Evolutionary conservation across 106 monocot genomes (phyloP).

Genomic region (Allium cepa): DNA sequence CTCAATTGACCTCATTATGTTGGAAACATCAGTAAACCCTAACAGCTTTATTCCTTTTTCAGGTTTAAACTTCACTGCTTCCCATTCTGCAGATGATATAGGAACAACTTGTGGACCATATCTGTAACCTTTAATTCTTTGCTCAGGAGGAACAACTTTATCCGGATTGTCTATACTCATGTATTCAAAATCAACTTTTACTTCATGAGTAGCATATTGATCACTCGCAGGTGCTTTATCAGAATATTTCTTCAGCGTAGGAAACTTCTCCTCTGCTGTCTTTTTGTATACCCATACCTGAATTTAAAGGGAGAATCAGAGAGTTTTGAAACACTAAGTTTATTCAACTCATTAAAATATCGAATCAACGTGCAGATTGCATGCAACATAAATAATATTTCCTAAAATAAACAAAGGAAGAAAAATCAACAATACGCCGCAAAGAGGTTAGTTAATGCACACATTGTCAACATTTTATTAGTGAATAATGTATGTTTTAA

Average conservation of each 20-base stretch:
- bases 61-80: constrained; percentile 78
- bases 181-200: constrained; percentile 90
- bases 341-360: too few species aligned
- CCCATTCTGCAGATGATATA: constrained; percentile 77
- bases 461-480: too few species aligned
- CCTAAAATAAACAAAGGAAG: too few species aligned
- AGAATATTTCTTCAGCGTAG: constrained; percentile 87
- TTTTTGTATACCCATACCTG: constrained; percentile 99
- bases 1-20: constrained; percentile 52
- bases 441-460: too few species aligned
- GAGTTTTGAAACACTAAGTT: not conserved
- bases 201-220: constrained; percentile 91
- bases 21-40: constrained; percentile 83
- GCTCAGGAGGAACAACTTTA: constrained; percentile 85
- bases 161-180: constrained; percentile 59
- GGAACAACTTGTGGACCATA: constrained; percentile 99
- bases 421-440: too few species aligned
- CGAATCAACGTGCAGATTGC: too few species aligned
- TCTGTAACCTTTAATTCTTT: constrained; percentile 90
- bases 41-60: constrained; percentile 86
- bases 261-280: constrained; percentile 93
- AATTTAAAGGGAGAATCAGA: constrained; percentile 4
- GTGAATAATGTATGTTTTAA: too few species aligned
- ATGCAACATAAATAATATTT: too few species aligned
- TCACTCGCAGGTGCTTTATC: constrained; percentile 85